Evolutionary conservation across 306 rosid species (phyloP), one percentile per base, ranked within the genome.

Genomic region (Quercus engelmannii): DNA sequence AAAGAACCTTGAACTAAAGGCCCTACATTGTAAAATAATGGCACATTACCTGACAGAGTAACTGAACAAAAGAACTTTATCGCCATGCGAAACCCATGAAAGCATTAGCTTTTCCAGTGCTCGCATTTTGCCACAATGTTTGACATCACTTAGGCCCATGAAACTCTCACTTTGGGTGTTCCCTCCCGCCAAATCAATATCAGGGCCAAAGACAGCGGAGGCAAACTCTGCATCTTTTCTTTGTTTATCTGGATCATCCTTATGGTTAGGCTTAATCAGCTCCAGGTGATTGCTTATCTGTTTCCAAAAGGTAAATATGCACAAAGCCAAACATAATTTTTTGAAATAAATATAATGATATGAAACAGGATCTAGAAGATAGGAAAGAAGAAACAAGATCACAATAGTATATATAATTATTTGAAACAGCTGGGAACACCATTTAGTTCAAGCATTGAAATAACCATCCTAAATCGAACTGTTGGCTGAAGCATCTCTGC

Each of bases 241-340:
- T 90, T 86, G 98, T 78, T 94, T 94, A 70, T 90, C 93, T 0
- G 85, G 87, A 64, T 91, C 98, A 75, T 94, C 98, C 78, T 74
- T 94, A 4, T 92, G 90, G 82, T 90, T 94, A 69, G 98, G 94
- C 88, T 94, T 92, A 72, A 94, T 92, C 85, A 94, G 81, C 89
- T 94, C 98, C 81, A 92, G 86, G 89, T 92, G 98, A 86, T 92
- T 94, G 84, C 97, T 91, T 88, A 94, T 87, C 98, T 94, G 87
- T 38, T 18, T 46, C 49, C 57, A 57, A 49, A 75, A 43, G 71
- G 79, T 56, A 80, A 75, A 69, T 52, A 81, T 49, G 73, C 71
- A 62, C 25, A 80, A 38, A 67, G 49, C 25, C 18, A 18, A 33
- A 67, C 14, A 28, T 5, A 14, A 14, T 28, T 30, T 64, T 61